Base-by-base conservation (phyloP, 441 rosid species). In the Brassica balearica region DNA sequence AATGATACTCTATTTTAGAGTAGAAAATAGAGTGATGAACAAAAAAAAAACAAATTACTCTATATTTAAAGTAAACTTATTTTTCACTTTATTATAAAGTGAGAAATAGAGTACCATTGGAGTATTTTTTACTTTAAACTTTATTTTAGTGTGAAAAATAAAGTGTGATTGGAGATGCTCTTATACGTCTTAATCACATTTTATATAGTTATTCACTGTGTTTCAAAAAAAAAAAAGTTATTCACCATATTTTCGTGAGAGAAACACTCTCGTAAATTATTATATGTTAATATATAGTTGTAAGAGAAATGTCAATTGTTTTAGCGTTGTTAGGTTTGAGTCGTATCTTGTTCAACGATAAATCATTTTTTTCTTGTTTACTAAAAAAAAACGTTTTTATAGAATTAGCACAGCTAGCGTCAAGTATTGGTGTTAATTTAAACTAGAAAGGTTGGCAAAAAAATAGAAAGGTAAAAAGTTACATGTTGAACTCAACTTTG, bases 111-210 rank as follows among this genome's bases (percentile, higher is more conserved):
- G n/a, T n/a, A n/a, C n/a, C n/a, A n/a, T n/a, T n/a, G n/a, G n/a
- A n/a, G n/a, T n/a, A n/a, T n/a, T n/a, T n/a, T n/a, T n/a, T n/a
- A n/a, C n/a, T n/a, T n/a, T n/a, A n/a, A n/a, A n/a, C n/a, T n/a
- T n/a, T n/a, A n/a, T n/a, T n/a, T n/a, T n/a, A n/a, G n/a, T n/a
- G n/a, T n/a, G n/a, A n/a, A n/a, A n/a, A n/a, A n/a, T n/a, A n/a
- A n/a, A n/a, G n/a, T n/a, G n/a, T n/a, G n/a, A n/a, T n/a, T n/a
- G n/a, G n/a, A n/a, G n/a, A n/a, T n/a, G n/a, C n/a, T n/a, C n/a
- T n/a, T 38, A 36, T 64, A 74, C 17, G 75, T 64, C 75, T 41
- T 53, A 36, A 34, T 68, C 58, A 62, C 32, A 61, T 12, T 14
- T 55, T 38, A 32, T 60, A 11, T 43, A 46, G 8, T 14, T 9